Conservation (phyloP, 495 filamentous ascomycete species). For the Hyphodiscus hymeniophilus region DNA sequence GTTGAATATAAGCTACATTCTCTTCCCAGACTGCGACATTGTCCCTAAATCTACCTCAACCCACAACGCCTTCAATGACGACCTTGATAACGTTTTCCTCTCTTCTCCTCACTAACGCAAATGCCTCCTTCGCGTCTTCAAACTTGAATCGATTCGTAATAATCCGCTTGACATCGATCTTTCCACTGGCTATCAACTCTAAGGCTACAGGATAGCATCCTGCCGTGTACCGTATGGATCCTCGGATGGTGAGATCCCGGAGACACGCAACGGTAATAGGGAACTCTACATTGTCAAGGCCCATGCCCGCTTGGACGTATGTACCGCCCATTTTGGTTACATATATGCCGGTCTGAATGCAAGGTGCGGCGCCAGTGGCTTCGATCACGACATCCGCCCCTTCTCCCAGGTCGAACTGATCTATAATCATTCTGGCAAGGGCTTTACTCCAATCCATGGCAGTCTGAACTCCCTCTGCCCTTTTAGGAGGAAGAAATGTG, state of each 20-base stretch:
- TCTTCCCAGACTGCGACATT: too few species aligned
- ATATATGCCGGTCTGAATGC: constrained; percentile 44
- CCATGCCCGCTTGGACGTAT: constrained; percentile 57
- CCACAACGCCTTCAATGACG: too few species aligned
- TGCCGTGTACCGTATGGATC: constrained; percentile 70
- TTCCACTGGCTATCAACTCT: constrained; percentile 50
- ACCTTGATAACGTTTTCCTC: too few species aligned
- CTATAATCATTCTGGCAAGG: background rate
- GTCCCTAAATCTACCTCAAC: too few species aligned
- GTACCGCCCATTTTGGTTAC: constrained; percentile 44
- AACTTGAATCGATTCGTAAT: constrained; percentile 63
- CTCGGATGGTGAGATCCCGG: constrained; percentile 71
- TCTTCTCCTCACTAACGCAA: constrained; percentile 27
- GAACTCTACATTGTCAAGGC: constrained; percentile 61
- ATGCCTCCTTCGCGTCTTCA: constrained; percentile 63
- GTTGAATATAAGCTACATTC: too few species aligned
- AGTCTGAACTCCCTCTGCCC: background rate
- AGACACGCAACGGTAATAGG: constrained; percentile 71
- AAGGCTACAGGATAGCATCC: constrained; percentile 74
- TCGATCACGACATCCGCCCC: constrained; percentile 52
- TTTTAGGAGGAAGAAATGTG: constrained; percentile 30
- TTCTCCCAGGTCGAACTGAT: constrained; percentile 24
- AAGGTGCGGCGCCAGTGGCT: constrained; percentile 46
- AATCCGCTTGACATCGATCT: constrained; percentile 58
- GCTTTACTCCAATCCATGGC: background rate